Evolutionary conservation across 768 basidiomycete genomes (phyloP), one percentile per base, ranked within the genome.

Genomic region (Amanita polypyramis): DNA sequence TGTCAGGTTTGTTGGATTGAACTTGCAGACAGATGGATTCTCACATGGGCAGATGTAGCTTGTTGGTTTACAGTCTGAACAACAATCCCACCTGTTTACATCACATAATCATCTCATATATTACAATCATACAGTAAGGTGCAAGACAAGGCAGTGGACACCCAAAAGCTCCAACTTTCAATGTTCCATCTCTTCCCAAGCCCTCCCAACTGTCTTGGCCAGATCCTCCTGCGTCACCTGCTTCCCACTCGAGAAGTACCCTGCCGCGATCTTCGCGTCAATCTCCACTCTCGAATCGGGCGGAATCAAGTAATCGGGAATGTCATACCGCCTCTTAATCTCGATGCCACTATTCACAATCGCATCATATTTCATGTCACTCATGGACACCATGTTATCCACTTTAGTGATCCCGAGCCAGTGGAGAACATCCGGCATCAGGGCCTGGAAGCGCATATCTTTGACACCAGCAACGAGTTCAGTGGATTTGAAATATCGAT

Each of bases 391-490:
- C 82, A 98, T 80, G 58, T 82, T 82, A 63, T 91, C 80, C 38
- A 98, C 78, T 73, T 89, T 89, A 65, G 61, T 82, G 59, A 98
- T 85, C 0, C 95, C 95, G 14, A 98, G 66, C 90, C 93, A 98
- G 61, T 93, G 91, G 38, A 97, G 67, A 5, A 96, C 85, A 60
- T 98, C 95, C 2, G 95, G 95, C 93, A 98, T 96, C 51, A 91
- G 72, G 17, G 84, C 88, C 61, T 76, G 80, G 81, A 93, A 93
- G n/a, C 91, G 79, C 89, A 92, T 90, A 59, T 93, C 90, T 66
- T 91, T 88, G 19, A 96, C 93, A 7, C 94, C 94, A 0, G 94
- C 94, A 51, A 97, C 88, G 54, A 87, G 69, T 65, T 94, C 94
- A 0, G 95, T 97, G 4, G 83, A 80, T 61, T 86, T 84, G 74